phyloP scores from a whole-genome alignment of 78 protist species.

The Dictyostelium firmibasis region DNA sequence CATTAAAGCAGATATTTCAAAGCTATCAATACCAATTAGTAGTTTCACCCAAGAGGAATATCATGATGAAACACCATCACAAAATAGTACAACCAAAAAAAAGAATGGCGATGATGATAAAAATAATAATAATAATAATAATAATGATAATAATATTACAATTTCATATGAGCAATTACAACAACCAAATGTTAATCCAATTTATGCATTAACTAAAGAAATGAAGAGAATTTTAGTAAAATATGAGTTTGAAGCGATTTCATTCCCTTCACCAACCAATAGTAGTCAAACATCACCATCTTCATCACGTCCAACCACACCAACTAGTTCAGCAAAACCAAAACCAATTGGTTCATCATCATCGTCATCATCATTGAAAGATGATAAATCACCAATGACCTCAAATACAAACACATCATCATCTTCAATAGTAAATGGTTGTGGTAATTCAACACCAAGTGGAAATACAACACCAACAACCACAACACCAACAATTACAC shows the following conservation, averaged over 20 bases:
- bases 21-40: background rate
- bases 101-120: too few relatives aligned
- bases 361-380: background rate
- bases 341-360: conserved; percentile 26
- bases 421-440: background rate
- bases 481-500: background rate
- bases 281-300: background rate
- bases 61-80: background rate
- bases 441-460: background rate
- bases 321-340: conserved; percentile 8
- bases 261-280: background rate
- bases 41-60: conserved; percentile 28
- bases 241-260: conserved; percentile 48
- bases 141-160: background rate
- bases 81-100: background rate
- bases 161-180: background rate
- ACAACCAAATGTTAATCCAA: background rate
- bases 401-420: background rate
- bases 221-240: conserved; percentile 16
- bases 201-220: conserved; percentile 11
- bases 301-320: background rate
- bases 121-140: background rate
- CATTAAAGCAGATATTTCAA: conserved; percentile 21
- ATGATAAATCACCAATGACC: conserved; percentile 11
- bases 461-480: background rate